A percentile compares a stretch with the other conserved stretches of the same genome.
phyloP scores from a whole-genome alignment of 139 green algal genomes.

The Trebouxia sp. region DNA sequence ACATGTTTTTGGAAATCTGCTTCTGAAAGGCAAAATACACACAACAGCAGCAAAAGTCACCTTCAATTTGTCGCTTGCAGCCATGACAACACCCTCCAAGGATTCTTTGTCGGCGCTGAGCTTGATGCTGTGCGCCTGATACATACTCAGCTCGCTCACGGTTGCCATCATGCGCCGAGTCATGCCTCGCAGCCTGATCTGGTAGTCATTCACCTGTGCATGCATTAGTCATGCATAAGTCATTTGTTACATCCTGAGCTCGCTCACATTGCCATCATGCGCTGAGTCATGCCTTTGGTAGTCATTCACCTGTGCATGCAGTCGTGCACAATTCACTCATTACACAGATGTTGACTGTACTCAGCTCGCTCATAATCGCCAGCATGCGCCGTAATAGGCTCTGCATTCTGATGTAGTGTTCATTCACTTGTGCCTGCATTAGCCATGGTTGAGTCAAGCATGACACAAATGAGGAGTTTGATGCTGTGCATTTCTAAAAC shows the following conservation, averaged over 20 bases:
- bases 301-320: not conserved
- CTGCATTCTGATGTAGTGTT: conserved; percentile 66
- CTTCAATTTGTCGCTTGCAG: conserved; percentile 39
- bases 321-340: not conserved
- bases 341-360: no score
- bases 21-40: no score
- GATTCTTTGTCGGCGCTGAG: conserved; percentile 60
- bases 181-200: conserved; percentile 60
- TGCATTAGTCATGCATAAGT: no score
- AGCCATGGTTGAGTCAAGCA: not conserved
- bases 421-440: conserved; percentile 48
- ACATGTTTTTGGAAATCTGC: no score
- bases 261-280: not conserved
- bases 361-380: conserved; percentile 85
- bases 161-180: conserved; percentile 86
- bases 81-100: conserved; percentile 49
- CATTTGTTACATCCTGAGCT: not conserved
- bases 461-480: no score
- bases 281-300: not conserved
- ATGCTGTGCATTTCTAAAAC: no score
- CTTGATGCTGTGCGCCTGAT: conserved; percentile 79
- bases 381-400: conserved; percentile 78
- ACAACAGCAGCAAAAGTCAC: not conserved
- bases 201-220: conserved; percentile 76
- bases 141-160: conserved; percentile 86